Conservation (phyloP, 805 yeast genomes). For the Phaffomyces thermotolerans region DNA sequence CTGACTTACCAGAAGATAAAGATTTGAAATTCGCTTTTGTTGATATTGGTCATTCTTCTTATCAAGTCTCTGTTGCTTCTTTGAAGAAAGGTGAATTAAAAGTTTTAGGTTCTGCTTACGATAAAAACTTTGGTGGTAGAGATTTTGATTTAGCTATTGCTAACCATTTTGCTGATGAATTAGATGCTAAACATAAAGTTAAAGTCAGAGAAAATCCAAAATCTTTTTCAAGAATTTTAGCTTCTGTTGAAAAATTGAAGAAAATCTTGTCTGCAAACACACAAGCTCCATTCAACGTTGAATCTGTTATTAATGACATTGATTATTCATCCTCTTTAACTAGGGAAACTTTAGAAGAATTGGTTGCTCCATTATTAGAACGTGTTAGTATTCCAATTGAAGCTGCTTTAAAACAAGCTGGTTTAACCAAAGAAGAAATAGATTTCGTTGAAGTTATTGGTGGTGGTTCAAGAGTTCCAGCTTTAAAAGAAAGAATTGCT, state of each 20-base stretch:
- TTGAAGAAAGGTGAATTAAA: constrained; percentile 95
- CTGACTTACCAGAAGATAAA: constrained; percentile 91
- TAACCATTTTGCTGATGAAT: constrained; percentile 89
- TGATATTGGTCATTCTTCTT: constrained; percentile 96
- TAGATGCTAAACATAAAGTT: constrained; percentile 86
- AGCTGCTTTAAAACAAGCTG: constrained; percentile 75
- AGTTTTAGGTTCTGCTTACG: constrained; percentile 85
- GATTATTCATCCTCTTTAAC: constrained; percentile 86
- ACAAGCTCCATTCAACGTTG: constrained; percentile 89
- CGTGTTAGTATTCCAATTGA: constrained; percentile 74
- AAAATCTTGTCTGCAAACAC: constrained; percentile 95
- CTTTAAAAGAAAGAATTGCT: constrained; percentile 72
- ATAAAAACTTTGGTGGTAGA: constrained; percentile 98
- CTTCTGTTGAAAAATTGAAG: constrained; percentile 90
- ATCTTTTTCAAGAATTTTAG: constrained; percentile 88
- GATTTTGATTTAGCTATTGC: constrained; percentile 92
- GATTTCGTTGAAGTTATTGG: constrained; percentile 95
- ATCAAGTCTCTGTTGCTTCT: constrained; percentile 82
- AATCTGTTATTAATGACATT: constrained; percentile 94
- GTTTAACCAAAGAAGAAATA: constrained; percentile 60
- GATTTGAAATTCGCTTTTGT: constrained; percentile 86
- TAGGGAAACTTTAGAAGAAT: constrained; percentile 90
- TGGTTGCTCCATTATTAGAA: constrained; percentile 72
- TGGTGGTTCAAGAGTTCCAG: constrained; percentile 97
- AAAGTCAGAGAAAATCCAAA: constrained; percentile 87